These are phyloP conservation scores for Primulina eburnea DNA, from an alignment of 257 asterid genomes.

Conservation along the genomic window DNA sequence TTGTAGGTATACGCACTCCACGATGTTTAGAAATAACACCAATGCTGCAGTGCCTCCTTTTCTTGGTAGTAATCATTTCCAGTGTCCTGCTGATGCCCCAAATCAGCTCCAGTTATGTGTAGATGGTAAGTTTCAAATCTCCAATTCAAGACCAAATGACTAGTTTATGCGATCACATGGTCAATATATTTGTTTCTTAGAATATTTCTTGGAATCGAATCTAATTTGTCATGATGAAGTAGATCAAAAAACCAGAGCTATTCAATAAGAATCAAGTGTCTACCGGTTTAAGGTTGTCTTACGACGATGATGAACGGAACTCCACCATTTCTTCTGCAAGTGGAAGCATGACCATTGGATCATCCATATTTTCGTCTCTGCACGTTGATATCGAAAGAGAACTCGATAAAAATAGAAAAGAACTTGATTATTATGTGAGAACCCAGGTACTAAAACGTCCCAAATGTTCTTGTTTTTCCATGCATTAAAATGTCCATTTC, in stretches of 20 bases:
- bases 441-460: constrained; percentile 50
- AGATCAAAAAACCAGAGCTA: constrained; percentile 39
- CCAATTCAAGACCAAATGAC: constrained; percentile 1
- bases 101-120: constrained; percentile 67
- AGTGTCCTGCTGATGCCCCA: constrained; percentile 45
- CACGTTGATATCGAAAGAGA: constrained; percentile 53
- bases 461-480: neutral
- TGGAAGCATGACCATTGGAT: constrained; percentile 47
- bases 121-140: constrained; percentile 48
- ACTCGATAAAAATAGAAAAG: constrained; percentile 59
- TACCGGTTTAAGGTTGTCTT: constrained; percentile 83
- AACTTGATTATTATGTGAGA: constrained; percentile 57
- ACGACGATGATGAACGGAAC: constrained; percentile 74
- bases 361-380: constrained; percentile 54
- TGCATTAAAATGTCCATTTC: neutral
- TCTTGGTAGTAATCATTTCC: constrained; percentile 41
- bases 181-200: neutral
- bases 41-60: constrained; percentile 46
- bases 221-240: constrained; percentile 41
- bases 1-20: constrained; percentile 15
- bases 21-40: constrained; percentile 63
- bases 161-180: neutral
- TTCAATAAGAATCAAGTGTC: constrained; percentile 64
- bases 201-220: neutral
- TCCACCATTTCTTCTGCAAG: constrained; percentile 72